A percentile compares a stretch with the other conserved stretches of the same genome.
These are phyloP conservation scores for Exserohilum rostratum DNA, from an alignment of 2,329 filamentous ascomycete genomes.

Conservation along the genomic window DNA sequence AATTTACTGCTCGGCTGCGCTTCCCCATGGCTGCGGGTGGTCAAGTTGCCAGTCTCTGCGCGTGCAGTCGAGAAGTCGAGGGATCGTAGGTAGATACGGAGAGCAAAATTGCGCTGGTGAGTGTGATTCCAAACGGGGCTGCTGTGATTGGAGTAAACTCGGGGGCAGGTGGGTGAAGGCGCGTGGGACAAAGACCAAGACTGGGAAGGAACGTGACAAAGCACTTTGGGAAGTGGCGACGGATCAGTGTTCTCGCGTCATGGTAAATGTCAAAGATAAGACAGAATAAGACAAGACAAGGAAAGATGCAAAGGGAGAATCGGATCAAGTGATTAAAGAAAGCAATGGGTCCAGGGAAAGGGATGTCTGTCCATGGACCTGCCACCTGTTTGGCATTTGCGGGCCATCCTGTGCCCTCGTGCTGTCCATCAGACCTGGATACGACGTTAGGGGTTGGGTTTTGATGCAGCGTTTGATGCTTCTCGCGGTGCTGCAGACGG, in stretches of 20 bases:
- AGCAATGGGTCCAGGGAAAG: too few relatives aligned
- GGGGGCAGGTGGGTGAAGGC: background rate
- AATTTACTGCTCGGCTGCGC: constrained; percentile 49
- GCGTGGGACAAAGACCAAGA: too few relatives aligned
- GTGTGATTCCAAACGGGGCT: background rate
- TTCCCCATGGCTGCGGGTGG: constrained; percentile 18
- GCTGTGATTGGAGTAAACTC: background rate
- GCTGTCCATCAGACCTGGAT: background rate
- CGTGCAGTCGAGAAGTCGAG: background rate
- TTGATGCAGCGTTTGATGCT: background rate
- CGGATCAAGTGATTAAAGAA: background rate
- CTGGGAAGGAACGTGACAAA: background rate
- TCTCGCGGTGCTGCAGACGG: background rate
- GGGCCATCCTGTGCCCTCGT: background rate
- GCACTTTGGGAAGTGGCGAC: background rate
- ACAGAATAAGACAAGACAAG: background rate
- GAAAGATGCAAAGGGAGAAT: background rate
- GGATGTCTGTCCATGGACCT: too few relatives aligned
- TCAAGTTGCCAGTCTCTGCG: constrained; percentile 17
- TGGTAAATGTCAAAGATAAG: background rate
- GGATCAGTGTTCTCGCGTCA: background rate
- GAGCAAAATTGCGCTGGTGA: background rate
- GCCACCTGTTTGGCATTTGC: background rate
- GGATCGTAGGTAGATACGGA: background rate
- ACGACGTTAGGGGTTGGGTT: background rate